A percentile compares a stretch with the other conserved stretches of the same genome.
Evolutionary conservation across 2,329 filamentous ascomycete species (phyloP).

Genomic region (Phyllosticta ampelicida): DNA sequence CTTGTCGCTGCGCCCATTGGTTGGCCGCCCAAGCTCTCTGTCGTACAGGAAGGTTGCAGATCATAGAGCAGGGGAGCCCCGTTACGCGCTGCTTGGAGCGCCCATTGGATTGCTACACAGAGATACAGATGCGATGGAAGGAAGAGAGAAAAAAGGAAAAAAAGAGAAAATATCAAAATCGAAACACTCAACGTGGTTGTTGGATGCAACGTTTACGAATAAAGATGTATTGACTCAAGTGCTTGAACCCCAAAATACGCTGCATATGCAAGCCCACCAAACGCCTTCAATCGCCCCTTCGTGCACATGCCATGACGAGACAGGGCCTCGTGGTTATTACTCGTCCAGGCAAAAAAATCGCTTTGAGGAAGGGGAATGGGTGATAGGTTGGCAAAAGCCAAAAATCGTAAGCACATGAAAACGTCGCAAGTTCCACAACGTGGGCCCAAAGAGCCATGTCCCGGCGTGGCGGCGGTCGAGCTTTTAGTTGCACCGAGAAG

Average conservation of each 20-base stretch:
- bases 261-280: neutral
- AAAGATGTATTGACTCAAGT: neutral
- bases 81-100: neutral
- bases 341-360: neutral
- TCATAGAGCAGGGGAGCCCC: neutral
- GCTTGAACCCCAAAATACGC: neutral
- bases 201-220: neutral
- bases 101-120: neutral
- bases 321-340: neutral
- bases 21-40: neutral
- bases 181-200: neutral
- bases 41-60: constrained; percentile 8
- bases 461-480: neutral
- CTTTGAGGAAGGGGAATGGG: neutral
- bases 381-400: neutral
- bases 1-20: neutral
- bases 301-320: neutral
- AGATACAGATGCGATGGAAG: neutral
- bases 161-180: no score
- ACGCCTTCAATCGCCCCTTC: neutral
- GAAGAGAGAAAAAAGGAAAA: neutral
- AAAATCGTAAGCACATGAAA: neutral
- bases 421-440: neutral
- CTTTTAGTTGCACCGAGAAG: neutral
- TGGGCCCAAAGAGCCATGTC: neutral